phyloP scores from a whole-genome alignment of 1,284 basidiomycete species.

The Tylopilus sp. region DNA sequence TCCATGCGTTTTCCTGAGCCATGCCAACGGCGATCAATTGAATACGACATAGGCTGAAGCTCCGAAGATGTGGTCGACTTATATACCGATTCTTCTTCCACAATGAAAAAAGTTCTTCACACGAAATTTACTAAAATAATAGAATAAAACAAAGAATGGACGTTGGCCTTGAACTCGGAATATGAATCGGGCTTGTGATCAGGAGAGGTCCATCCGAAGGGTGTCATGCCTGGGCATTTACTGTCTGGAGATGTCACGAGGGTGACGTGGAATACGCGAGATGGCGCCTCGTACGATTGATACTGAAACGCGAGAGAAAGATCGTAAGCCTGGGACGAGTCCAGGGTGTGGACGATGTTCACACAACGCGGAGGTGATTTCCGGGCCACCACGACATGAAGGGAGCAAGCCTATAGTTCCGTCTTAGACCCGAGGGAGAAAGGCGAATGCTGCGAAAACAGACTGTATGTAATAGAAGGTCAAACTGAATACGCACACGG shows the following conservation, averaged over 20 bases:
- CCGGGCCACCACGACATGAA: conserved; percentile 24
- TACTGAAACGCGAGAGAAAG: conserved; percentile 20
- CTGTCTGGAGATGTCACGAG: conserved; percentile 9
- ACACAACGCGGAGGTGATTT: conserved; percentile 16
- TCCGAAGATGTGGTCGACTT: conserved; percentile 25
- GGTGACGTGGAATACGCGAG: conserved; percentile 6
- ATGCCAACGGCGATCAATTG: conserved; percentile 35
- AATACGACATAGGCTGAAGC: conserved; percentile 33
- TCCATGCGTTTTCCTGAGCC: conserved; percentile 31
- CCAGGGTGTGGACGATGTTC: conserved; percentile 9
- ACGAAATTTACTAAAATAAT: conserved; percentile 13
- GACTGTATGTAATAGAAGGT: conserved; percentile 34
- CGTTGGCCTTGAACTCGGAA: no score
- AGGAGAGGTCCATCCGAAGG: conserved; percentile 13
- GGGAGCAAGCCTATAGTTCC: conserved; percentile 28
- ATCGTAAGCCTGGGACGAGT: conserved; percentile 17
- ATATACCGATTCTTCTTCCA: conserved; percentile 11
- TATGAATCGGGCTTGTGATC: conserved; percentile 13
- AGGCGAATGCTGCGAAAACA: conserved; percentile 18
- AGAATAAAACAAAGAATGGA: conserved; percentile 20
- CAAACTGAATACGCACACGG: conserved; percentile 20
- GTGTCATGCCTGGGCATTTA: background rate
- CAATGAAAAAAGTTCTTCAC: conserved; percentile 20
- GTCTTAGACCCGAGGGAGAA: conserved; percentile 32
- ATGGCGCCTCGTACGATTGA: conserved; percentile 11